Percentiles rank a stretch among this genome's conserved stretches.
Evolutionary conservation across 257 asterid genomes (phyloP).

Genomic region (Thymus mandschuricus): DNA sequence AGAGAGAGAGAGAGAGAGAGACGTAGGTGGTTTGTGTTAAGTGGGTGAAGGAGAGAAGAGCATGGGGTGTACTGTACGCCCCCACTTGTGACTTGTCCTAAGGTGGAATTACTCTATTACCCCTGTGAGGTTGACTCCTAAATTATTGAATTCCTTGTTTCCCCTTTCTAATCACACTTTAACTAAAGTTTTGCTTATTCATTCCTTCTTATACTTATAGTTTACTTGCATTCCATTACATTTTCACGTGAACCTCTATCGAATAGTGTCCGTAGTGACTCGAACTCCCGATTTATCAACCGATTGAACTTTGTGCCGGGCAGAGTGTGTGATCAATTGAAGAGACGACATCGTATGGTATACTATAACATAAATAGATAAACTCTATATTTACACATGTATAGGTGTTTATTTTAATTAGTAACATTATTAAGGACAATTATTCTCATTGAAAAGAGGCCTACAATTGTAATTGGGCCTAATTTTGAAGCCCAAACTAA

Average conservation of each 20-base stretch:
- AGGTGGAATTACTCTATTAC: slow-evolving; percentile 16
- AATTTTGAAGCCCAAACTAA: not conserved
- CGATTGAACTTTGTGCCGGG: no score
- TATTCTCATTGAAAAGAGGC: no score
- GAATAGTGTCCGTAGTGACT: no score
- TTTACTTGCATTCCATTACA: no score
- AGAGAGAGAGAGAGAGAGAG: not conserved
- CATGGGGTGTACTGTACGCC: slow-evolving; percentile 16
- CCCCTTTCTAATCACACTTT: slow-evolving; percentile 14
- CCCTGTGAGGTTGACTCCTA: slow-evolving; percentile 36
- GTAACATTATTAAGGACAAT: not conserved
- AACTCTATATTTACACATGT: no score
- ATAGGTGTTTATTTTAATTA: not conserved
- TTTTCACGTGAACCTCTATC: no score
- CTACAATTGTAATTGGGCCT: not conserved
- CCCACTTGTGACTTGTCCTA: slow-evolving; percentile 31
- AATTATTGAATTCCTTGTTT: slow-evolving; percentile 12
- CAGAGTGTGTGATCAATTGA: no score
- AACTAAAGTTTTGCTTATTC: not conserved
- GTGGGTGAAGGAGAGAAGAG: slow-evolving; percentile 26
- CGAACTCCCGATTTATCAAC: no score
- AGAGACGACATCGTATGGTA: no score
- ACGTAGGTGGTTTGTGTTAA: slow-evolving; percentile 20
- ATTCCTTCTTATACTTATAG: not conserved
- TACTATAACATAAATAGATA: no score